Evolutionary conservation across 345 rosid species (phyloP), one percentile per base, ranked within the genome.

Genomic region (Ricinus communis): DNA sequence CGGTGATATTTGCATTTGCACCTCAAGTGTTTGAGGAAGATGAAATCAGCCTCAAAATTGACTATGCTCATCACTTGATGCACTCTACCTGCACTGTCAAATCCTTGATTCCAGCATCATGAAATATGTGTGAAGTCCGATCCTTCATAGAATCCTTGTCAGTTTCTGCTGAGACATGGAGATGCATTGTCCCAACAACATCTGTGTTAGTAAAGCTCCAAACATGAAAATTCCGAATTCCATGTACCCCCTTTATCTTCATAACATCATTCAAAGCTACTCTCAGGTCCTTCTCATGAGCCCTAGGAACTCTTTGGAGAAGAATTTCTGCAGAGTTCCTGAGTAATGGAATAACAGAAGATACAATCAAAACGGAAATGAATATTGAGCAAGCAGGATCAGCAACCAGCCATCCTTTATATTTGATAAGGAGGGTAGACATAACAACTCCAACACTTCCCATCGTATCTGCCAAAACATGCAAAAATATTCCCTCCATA

Each of bases 331-430:
- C 96, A 49, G 98, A 87, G 85, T 94, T 94, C 70, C 96, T 85
- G 33, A 94, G 96, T 43, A 91, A 82, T 4, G 97, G 96, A 73
- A 94, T 87, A 67, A 94, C 98, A n/a, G 98, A 94, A 15, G 90
- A 77, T 14, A 94, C 82, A 63, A 94, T 94, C 66, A 94, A 73
- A 74, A 86, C 70, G 8, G 98, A 91, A 59, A 94, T 94, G 73
- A 94, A 94, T 75, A 94, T 94, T 62, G 98, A 94, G 80, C 95
- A 85, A 5, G 97, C 96, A 67, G 98, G 98, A 85, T 94, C 98
- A 36, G 98, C 96, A 72, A 90, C 90, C 70, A 91, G 89, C 98
- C 98, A 94, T n/a, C 98, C 97, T 68, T 86, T 94, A 87, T 94
- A 94, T 80, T 94, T 87, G 60, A 91, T 91, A 71, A 94, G 78